Evolutionary conservation across 202 grass and related monocot genomes (phyloP).

Genomic region (Digitaria exilis): DNA sequence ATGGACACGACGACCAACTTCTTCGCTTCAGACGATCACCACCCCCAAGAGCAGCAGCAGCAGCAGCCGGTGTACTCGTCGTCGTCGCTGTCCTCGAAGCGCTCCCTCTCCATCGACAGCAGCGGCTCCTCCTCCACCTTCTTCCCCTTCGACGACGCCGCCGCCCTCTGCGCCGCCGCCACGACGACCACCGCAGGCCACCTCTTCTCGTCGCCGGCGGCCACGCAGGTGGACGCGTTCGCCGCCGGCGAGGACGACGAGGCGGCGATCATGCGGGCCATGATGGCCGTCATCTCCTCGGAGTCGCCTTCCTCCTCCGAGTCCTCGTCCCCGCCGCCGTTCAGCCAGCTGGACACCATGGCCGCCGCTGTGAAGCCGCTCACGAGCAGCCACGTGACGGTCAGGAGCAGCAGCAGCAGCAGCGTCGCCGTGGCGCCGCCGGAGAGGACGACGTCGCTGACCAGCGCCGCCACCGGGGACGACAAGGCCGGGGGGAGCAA

Average conservation of each 20-base stretch:
- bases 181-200: too few relatives aligned
- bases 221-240: constrained; percentile 8
- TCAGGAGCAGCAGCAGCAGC: constrained; percentile 50
- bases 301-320: constrained; percentile 62
- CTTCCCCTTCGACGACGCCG: constrained; percentile 25
- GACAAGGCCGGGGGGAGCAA: not conserved
- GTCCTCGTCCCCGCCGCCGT: constrained; percentile 44
- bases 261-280: constrained; percentile 62
- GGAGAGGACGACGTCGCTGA: constrained; percentile 17
- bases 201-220: not conserved
- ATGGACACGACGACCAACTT: constrained; percentile 32
- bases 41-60: not conserved
- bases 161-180: not conserved
- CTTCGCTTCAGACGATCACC: not conserved
- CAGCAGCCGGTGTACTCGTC: not conserved
- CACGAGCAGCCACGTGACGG: constrained; percentile 30
- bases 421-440: constrained; percentile 37
- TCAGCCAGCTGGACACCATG: not conserved
- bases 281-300: constrained; percentile 86
- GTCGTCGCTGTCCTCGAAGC: constrained; percentile 57
- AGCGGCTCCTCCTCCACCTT: constrained; percentile 32
- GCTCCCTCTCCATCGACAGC: constrained; percentile 60
- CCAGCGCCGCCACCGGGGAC: not conserved
- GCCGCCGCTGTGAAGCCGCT: not conserved
- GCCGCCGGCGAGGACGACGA: constrained; percentile 45